phyloP scores from a whole-genome alignment of 495 filamentous ascomycete genomes.

The Umbilicaria muhlenbergii region DNA sequence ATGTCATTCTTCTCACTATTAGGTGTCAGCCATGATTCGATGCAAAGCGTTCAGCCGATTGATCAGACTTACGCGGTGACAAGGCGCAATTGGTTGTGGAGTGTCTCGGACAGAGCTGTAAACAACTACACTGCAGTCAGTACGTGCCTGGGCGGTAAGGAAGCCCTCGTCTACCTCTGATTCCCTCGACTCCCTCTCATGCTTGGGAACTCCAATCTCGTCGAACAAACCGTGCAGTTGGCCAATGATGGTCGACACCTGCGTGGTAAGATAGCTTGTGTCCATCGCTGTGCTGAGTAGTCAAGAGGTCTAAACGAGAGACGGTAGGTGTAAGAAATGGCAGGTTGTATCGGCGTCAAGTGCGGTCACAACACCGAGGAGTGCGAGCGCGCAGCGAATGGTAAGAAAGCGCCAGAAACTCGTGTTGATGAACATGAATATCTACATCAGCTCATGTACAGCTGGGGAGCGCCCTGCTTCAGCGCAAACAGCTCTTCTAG shows the following conservation, averaged over 20 bases:
- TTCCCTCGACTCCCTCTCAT: conserved; percentile 81
- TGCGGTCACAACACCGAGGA: no score
- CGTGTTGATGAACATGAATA: no score
- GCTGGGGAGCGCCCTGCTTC: no score
- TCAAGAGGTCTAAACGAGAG: no score
- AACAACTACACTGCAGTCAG: conserved; percentile 48
- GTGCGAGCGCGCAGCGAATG: no score
- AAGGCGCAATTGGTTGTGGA: conserved; percentile 66
- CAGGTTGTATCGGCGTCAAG: no score
- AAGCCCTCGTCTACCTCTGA: conserved; percentile 43
- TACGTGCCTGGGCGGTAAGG: neutral
- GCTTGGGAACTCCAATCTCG: conserved; percentile 79
- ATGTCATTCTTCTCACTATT: conserved; percentile 72
- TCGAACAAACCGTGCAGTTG: conserved; percentile 90
- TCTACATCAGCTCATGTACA: no score
- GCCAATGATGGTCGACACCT: conserved; percentile 81
- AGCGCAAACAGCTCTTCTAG: no score
- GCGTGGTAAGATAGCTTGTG: conserved; percentile 77
- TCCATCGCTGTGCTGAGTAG: conserved; percentile 42
- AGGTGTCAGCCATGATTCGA: conserved; percentile 8
- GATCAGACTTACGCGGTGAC: conserved; percentile 44
- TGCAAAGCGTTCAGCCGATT: neutral
- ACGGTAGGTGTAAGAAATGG: no score
- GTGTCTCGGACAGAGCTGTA: conserved; percentile 67
- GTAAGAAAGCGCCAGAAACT: no score